Evolutionary conservation across 176 grass and related monocot species (phyloP), one percentile per base, ranked within the genome.

Genomic region (Miscanthus lutarioriparius): DNA sequence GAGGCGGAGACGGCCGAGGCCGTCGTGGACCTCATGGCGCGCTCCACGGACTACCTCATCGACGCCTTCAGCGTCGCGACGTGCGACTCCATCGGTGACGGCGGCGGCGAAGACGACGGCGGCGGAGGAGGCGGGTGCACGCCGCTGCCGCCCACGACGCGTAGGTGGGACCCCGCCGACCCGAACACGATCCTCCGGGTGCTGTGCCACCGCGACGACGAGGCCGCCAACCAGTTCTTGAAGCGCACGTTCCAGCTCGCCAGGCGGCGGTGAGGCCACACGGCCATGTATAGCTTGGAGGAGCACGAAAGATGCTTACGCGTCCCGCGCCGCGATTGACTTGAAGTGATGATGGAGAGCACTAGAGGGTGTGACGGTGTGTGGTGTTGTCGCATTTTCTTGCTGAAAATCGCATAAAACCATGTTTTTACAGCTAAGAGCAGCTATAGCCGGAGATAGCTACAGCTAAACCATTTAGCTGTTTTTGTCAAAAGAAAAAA

Each of bases 181-280:
- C 89, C 95, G 0, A 91, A 95, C 82, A 97, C 95, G 1, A 90
- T 93, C 76, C 90, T 97, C 25, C 85, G 95, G 30, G 87, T 97
- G 41, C 78, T 97, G 44, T 97, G 95, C 77, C 87, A 97, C 82
- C 77, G 92, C 36, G 86, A 95, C 66, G 92, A 97, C 87, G 92
- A 93, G 83, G 67, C 53, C 22, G 92, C 95, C 28, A 97, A 91
- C 87, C 88, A 91, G 58, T 97, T 95, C 80, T 75, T 97, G 76
- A 97, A 93, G 89, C 88, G 87, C 36, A 88, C 87, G 47, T 97
- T 97, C 81, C 91, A 95, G 76, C 82, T 97, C 38, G 88, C 95
- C 33, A 95, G 88, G 77, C 64, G 95, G 76, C 89, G 87, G 76
- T 97, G 74, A 27, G 5, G 13, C 69, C 13, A 14, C 13, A 14